phyloP scores from a whole-genome alignment of 208 protist species.

The Porcisia deanei region DNA sequence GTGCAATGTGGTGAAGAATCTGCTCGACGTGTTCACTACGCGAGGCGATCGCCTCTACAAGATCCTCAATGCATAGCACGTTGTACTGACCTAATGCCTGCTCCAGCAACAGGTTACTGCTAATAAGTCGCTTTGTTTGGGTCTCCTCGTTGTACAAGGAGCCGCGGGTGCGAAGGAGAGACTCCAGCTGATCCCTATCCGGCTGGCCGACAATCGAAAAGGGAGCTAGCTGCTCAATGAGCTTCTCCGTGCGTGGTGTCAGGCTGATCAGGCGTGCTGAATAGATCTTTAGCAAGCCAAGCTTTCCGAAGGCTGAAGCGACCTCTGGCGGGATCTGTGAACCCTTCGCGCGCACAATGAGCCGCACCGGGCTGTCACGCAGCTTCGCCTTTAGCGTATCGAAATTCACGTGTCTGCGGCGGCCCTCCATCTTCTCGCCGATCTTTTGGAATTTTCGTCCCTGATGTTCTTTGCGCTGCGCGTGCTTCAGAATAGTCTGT shows the following conservation, averaged over 20 bases:
- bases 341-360: conserved; percentile 84
- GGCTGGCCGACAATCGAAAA: conserved; percentile 86
- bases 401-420: conserved; percentile 35
- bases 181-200: conserved; percentile 68
- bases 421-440: conserved; percentile 67
- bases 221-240: conserved; percentile 76
- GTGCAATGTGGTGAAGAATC: conserved; percentile 70
- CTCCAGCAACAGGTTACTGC: conserved; percentile 88
- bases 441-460: conserved; percentile 78
- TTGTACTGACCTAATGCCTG: conserved; percentile 83
- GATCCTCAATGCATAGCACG: conserved; percentile 89
- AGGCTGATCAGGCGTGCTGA: conserved; percentile 67
- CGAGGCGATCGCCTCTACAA: conserved; percentile 73
- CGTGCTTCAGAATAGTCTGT: conserved; percentile 86
- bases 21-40: conserved; percentile 68
- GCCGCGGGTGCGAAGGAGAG: conserved; percentile 84
- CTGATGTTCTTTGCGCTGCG: conserved; percentile 74
- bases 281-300: conserved; percentile 84
- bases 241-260: conserved; percentile 54
- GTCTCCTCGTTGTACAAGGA: conserved; percentile 76
- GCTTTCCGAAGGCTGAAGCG: conserved; percentile 53
- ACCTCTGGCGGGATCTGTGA: conserved; percentile 80
- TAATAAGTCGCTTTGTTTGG: conserved; percentile 72
- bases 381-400: conserved; percentile 40
- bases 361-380: conserved; percentile 51